Evolutionary conservation across 495 filamentous ascomycete genomes (phyloP), one percentile per base, ranked within the genome.

Genomic region (Aspergillus indologenus): DNA sequence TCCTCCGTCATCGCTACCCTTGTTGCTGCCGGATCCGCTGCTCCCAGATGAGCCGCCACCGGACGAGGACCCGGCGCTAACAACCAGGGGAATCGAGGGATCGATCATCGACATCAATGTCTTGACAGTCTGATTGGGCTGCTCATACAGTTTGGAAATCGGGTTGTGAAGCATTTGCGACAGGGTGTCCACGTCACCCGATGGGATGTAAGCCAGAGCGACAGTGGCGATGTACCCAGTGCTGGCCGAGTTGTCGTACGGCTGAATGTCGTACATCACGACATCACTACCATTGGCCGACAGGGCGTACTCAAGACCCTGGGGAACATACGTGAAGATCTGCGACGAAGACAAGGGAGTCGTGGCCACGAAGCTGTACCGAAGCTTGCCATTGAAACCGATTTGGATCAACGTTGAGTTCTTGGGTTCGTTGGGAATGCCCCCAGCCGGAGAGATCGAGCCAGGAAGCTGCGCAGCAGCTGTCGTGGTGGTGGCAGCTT

Each of bases 151-250:
- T 45, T 75, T 64, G 12, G 90, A 86, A 46, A 75, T 79, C 20
- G 89, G 89, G 54, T 85, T 83, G 57, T 82, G 82, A 56, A 96
- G 79, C 57, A 88, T 82, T 23, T 85, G 71, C 18, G 74, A 64
- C 14, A 98, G 75, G 9, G 81, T 68, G 43, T 84, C 77, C 47
- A 92, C 79, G 69, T 87, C 72, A 61, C 82, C 79, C 1, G 61
- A 69, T 5, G 92, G 92, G 62, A 96, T 86, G 65, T 83, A 92
- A 23, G 85, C 81, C 62, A 87, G 72, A 24, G 90, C 91, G 44
- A 95, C 71, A 2, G 92, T 97, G 2, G 91, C 92, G 63, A 95
- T 84, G 75, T 88, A 98, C 26, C 89, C 88, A 26, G 87, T 76
- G 45, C 71, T 81, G 42, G 72, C 65, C 20, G 79, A 81, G 17